phyloP scores from a whole-genome alignment of 495 filamentous ascomycete genomes.

The Pseudomonodictys pantanalensis region DNA sequence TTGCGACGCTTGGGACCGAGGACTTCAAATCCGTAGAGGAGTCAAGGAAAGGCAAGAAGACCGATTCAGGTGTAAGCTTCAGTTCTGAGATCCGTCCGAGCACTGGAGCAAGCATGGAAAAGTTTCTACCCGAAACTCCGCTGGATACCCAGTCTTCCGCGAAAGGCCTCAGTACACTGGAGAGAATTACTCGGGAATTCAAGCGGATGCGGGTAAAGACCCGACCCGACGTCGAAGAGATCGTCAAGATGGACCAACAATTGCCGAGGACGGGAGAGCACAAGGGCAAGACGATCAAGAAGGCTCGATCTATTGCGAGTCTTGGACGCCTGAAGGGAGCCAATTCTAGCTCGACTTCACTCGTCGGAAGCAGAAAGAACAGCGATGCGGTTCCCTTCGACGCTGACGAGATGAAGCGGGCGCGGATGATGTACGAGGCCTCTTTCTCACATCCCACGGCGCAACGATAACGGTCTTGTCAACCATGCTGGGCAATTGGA shows the following conservation, averaged over 20 bases:
- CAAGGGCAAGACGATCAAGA: conserved; percentile 37
- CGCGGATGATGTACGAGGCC: conserved; percentile 37
- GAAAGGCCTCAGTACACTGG: conserved; percentile 53
- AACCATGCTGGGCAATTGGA: too few species aligned
- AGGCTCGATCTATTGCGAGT: conserved; percentile 41
- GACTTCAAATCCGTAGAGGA: conserved; percentile 42
- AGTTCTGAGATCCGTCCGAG: conserved; percentile 37
- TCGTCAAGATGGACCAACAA: conserved; percentile 26
- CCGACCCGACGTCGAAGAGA: conserved; percentile 35
- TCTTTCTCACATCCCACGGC: conserved; percentile 3
- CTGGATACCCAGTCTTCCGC: conserved; percentile 34
- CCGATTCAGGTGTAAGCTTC: conserved; percentile 65
- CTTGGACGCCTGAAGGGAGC: conserved; percentile 27
- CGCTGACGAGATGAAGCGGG: conserved; percentile 35
- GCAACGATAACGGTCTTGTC: background rate
- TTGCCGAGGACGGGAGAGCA: conserved; percentile 8
- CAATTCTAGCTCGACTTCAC: conserved; percentile 27
- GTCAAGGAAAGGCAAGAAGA: conserved; percentile 51
- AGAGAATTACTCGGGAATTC: conserved; percentile 58
- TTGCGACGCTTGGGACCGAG: conserved; percentile 48
- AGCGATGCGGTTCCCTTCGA: conserved; percentile 34
- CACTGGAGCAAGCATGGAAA: conserved; percentile 17
- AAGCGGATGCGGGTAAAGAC: conserved; percentile 44
- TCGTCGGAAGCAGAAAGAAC: conserved; percentile 19
- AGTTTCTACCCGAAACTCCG: conserved; percentile 24